Percentiles rank a stretch among this genome's conserved stretches.
These are phyloP conservation scores for Arabidopsis arenosa DNA, from an alignment of 345 rosid genomes.

Conservation along the genomic window DNA sequence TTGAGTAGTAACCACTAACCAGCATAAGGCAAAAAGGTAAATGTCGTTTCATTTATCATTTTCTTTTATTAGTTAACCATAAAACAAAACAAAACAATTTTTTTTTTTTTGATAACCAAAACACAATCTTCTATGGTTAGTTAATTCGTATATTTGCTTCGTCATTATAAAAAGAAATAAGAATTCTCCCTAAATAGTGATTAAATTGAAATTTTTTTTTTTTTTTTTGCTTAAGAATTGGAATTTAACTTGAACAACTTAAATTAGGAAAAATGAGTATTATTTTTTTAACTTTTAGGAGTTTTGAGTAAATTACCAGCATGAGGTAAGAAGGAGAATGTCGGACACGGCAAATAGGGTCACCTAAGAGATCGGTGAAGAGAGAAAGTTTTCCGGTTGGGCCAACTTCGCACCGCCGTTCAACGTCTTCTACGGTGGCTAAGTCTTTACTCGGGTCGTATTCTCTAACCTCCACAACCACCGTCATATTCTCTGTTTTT, in stretches of 20 bases:
- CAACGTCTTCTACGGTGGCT: conserved; percentile 67
- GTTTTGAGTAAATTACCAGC: conserved; percentile 65
- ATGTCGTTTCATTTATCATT: background rate
- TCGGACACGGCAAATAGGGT: conserved; percentile 97
- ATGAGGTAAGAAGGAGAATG: conserved; percentile 93
- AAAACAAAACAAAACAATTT: background rate
- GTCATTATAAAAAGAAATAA: background rate
- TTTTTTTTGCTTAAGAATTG: background rate
- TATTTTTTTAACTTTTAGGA: background rate
- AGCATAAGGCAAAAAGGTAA: background rate
- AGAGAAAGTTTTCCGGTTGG: conserved; percentile 55
- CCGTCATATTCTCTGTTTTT: conserved; percentile 34
- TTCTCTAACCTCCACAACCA: conserved; percentile 66
- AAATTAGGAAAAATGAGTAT: background rate
- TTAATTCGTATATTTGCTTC: background rate
- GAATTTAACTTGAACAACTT: background rate
- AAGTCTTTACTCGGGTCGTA: conserved; percentile 67
- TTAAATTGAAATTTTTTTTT: no score
- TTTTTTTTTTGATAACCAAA: background rate
- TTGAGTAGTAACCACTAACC: background rate
- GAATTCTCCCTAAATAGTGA: no score
- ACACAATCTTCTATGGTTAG: background rate
- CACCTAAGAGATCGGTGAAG: conserved; percentile 95
- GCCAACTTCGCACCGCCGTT: conserved; percentile 90
- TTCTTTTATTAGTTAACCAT: background rate